Evolutionary conservation across 805 yeast genomes (phyloP).

Genomic region (Teunomyces cretensis): DNA sequence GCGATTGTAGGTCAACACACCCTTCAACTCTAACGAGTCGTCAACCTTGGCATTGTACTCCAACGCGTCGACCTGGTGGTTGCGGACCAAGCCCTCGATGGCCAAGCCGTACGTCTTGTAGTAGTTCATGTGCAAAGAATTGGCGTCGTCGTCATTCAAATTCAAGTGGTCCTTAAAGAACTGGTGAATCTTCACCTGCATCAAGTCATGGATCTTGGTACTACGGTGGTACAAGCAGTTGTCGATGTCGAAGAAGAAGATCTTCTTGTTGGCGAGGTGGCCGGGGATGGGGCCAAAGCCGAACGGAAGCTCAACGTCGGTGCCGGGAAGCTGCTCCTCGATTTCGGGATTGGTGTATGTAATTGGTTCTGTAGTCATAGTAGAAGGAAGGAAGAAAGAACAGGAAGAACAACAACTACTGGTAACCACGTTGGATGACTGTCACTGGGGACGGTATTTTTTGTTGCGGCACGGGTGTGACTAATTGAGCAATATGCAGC

Average conservation of each 20-base stretch:
- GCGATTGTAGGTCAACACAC: slow-evolving; percentile 65
- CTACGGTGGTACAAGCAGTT: slow-evolving; percentile 82
- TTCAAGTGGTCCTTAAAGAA: slow-evolving; percentile 68
- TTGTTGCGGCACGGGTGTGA: neutral
- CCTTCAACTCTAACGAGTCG: slow-evolving; percentile 84
- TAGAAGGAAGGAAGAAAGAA: neutral
- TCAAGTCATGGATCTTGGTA: slow-evolving; percentile 75
- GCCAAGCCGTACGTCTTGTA: slow-evolving; percentile 90
- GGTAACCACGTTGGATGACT: neutral
- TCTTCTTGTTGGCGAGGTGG: slow-evolving; percentile 22
- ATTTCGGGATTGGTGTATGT: slow-evolving; percentile 28
- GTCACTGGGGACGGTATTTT: neutral
- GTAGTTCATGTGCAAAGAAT: slow-evolving; percentile 65
- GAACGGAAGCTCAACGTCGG: slow-evolving; percentile 23
- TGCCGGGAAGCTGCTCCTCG: slow-evolving; percentile 10
- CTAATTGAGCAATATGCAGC: neutral
- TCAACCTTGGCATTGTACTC: slow-evolving; percentile 88
- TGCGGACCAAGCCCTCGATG: slow-evolving; percentile 77
- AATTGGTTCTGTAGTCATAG: slow-evolving; percentile 12
- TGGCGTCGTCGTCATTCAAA: slow-evolving; percentile 73
- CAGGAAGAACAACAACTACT: neutral
- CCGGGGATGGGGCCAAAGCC: slow-evolving; percentile 37
- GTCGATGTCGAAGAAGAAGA: slow-evolving; percentile 89
- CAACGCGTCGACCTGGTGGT: slow-evolving; percentile 77
- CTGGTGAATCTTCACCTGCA: slow-evolving; percentile 82